Conservation (phyloP, 2,329 filamentous ascomycete species). For the Aspergillus brasiliensis region DNA sequence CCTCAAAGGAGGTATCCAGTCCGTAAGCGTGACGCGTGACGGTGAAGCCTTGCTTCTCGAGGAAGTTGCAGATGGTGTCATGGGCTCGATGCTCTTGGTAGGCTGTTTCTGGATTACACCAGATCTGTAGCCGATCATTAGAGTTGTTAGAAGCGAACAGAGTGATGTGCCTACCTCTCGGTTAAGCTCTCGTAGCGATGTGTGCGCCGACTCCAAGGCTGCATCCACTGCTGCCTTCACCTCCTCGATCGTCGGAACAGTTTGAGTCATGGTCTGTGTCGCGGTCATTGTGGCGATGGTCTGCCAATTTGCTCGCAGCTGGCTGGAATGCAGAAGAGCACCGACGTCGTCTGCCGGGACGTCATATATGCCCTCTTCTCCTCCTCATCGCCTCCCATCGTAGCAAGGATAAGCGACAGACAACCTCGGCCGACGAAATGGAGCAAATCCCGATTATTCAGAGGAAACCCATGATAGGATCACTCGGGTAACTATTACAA, state of each 20-base stretch:
- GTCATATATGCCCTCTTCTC: background rate
- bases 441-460: background rate
- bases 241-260: constrained; percentile 15
- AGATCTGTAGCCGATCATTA: constrained; percentile 35
- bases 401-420: background rate
- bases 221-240: constrained; percentile 27
- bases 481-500: background rate
- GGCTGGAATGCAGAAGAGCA: background rate
- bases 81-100: constrained; percentile 58
- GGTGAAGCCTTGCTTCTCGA: constrained; percentile 49
- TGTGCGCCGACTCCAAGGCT: constrained; percentile 19
- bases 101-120: constrained; percentile 54
- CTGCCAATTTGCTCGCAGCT: background rate
- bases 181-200: constrained; percentile 30
- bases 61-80: constrained; percentile 50
- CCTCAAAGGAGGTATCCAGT: constrained; percentile 56
- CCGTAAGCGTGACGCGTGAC: constrained; percentile 56
- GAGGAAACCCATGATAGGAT: constrained; percentile 1
- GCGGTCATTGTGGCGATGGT: constrained; percentile 21
- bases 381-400: no score
- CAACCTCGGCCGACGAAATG: background rate
- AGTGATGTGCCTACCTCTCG: constrained; percentile 20
- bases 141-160: background rate
- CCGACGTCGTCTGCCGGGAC: background rate
- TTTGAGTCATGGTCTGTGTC: constrained; percentile 2